Evolutionary conservation across 1,139 yeast species (phyloP).

Genomic region (Meyerozyma elateridarum): DNA sequence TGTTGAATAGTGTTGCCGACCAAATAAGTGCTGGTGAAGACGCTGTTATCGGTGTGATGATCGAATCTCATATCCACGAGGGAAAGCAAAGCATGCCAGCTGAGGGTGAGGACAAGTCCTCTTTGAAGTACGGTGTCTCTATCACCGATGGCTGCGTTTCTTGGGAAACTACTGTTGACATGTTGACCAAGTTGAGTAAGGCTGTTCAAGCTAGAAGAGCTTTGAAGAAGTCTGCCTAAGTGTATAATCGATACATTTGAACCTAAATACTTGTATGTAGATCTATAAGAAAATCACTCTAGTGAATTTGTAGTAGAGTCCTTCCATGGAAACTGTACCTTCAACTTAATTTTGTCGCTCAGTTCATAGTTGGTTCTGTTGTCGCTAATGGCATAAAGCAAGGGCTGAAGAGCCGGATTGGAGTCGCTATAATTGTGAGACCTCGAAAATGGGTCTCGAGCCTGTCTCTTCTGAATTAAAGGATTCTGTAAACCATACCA

Average conservation of each 20-base stretch:
- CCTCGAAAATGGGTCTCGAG: conserved; percentile 60
- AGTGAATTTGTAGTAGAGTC: no score
- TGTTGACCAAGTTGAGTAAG: conserved; percentile 71
- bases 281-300: no score
- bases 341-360: background rate
- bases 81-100: conserved; percentile 85
- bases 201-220: conserved; percentile 81
- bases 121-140: conserved; percentile 89
- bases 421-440: conserved; percentile 35
- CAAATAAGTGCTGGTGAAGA: conserved; percentile 81
- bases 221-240: conserved; percentile 9
- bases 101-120: conserved; percentile 49
- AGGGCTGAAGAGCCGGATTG: conserved; percentile 20
- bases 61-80: conserved; percentile 87
- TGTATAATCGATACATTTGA: background rate
- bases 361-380: background rate
- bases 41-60: conserved; percentile 87
- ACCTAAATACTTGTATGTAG: no score
- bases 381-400: conserved; percentile 16
- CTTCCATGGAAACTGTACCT: conserved; percentile 1
- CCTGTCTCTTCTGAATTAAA: conserved; percentile 35
- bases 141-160: conserved; percentile 96
- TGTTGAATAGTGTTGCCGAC: conserved; percentile 69
- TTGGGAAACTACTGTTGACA: conserved; percentile 83
- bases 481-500: conserved; percentile 54